phyloP scores from a whole-genome alignment of 768 basidiomycete genomes.

The Suillus luteus region DNA sequence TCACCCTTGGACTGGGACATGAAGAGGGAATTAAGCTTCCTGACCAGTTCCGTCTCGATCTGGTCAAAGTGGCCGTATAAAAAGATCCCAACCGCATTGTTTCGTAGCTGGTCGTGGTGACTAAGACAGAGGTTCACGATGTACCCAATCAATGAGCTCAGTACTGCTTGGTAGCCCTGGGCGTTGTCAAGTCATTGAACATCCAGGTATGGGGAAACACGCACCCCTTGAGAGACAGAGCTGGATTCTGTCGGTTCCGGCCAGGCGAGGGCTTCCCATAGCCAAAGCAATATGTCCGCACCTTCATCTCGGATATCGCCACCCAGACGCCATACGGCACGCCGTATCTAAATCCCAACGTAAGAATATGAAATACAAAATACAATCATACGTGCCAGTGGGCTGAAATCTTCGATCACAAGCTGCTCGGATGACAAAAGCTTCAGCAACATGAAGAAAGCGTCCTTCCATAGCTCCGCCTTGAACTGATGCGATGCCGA shows the following conservation, averaged over 20 bases:
- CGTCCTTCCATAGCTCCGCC: constrained; percentile 75
- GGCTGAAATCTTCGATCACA: constrained; percentile 92
- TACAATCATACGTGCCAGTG: constrained; percentile 59
- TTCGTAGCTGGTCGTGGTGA: constrained; percentile 90
- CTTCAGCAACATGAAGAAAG: constrained; percentile 79
- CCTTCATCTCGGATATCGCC: constrained; percentile 95
- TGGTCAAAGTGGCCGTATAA: constrained; percentile 83
- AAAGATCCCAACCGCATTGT: constrained; percentile 88
- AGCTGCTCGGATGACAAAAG: constrained; percentile 88
- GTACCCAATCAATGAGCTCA: constrained; percentile 83
- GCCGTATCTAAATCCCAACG: constrained; percentile 66
- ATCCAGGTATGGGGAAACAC: constrained; percentile 26
- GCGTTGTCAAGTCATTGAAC: constrained; percentile 6
- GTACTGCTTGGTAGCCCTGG: constrained; percentile 82
- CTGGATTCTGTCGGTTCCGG: constrained; percentile 54
- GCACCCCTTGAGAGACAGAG: constrained; percentile 66
- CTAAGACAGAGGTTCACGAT: constrained; percentile 93
- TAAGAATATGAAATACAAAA: constrained; percentile 12
- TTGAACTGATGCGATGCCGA: constrained; percentile 71
- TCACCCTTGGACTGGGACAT: constrained; percentile 92
- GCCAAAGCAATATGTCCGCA: constrained; percentile 69
- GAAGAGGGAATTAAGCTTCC: constrained; percentile 86
- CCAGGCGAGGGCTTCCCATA: constrained; percentile 89
- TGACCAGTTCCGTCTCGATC: constrained; percentile 92
- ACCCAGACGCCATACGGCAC: constrained; percentile 94